phyloP scores from a whole-genome alignment of 2,329 filamentous ascomycete species.

The Talaromyces sp. region DNA sequence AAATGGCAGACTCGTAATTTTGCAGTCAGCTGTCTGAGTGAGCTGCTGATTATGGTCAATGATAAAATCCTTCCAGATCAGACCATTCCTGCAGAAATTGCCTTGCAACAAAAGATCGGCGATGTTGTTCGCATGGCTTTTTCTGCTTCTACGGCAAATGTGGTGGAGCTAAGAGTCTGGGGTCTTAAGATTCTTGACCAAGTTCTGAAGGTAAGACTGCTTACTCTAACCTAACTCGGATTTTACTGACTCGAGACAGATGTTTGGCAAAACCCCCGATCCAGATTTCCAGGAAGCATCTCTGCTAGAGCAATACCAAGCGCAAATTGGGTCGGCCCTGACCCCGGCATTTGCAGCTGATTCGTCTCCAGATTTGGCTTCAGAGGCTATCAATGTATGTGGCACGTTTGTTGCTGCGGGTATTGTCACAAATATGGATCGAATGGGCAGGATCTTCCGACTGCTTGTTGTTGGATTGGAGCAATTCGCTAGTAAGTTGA shows the following conservation, averaged over 20 bases:
- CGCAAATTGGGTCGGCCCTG: constrained; percentile 92
- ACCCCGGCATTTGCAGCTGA: constrained; percentile 95
- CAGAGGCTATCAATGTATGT: constrained; percentile 94
- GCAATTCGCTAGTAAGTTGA: constrained; percentile 69
- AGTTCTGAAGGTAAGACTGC: constrained; percentile 63
- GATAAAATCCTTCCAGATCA: constrained; percentile 76
- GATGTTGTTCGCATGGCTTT: constrained; percentile 97
- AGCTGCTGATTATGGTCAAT: constrained; percentile 73
- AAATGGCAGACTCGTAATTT: constrained; percentile 96
- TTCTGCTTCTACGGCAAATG: constrained; percentile 90
- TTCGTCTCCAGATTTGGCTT: constrained; percentile 91
- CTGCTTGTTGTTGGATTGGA: constrained; percentile 86
- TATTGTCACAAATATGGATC: constrained; percentile 93
- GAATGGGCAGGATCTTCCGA: constrained; percentile 98
- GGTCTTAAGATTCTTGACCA: constrained; percentile 92
- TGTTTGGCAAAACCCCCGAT: constrained; percentile 93
- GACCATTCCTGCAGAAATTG: constrained; percentile 71
- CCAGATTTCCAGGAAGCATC: constrained; percentile 98
- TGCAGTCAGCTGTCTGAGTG: constrained; percentile 81
- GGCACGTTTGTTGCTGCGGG: constrained; percentile 97
- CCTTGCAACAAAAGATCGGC: constrained; percentile 77
- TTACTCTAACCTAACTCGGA: not conserved
- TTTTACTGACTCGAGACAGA: constrained; percentile 38
- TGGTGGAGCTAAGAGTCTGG: constrained; percentile 84
- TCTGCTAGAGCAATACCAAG: constrained; percentile 95